phyloP scores from a whole-genome alignment of 805 yeast species.

The Barnettozyma sp. region DNA sequence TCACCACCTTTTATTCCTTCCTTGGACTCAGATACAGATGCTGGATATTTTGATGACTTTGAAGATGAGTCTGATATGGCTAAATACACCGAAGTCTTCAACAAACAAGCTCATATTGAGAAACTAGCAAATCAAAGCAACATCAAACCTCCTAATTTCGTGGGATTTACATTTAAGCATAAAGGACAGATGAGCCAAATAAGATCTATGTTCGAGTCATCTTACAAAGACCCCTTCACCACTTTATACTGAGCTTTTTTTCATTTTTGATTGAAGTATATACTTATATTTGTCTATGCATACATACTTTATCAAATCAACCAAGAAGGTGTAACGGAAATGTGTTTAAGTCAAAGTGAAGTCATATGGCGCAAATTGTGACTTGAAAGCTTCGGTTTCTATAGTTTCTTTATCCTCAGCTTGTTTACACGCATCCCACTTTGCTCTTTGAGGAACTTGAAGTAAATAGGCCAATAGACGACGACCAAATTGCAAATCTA shows the following conservation, averaged over 20 bases:
- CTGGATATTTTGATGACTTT: slow-evolving; percentile 97
- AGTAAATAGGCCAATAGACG: slow-evolving; percentile 63
- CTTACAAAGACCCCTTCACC: slow-evolving; percentile 23
- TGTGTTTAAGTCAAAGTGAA: slow-evolving; percentile 30
- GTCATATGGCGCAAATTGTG: slow-evolving; percentile 46
- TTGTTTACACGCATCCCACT: slow-evolving; percentile 77
- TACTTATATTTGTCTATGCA: neutral
- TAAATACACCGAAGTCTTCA: slow-evolving; percentile 93
- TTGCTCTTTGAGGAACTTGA: slow-evolving; percentile 51
- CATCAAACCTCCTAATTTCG: slow-evolving; percentile 61
- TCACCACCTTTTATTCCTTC: slow-evolving; percentile 97
- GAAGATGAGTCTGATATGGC: slow-evolving; percentile 96
- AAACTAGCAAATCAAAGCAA: slow-evolving; percentile 62
- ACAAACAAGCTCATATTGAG: slow-evolving; percentile 82
- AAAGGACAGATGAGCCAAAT: slow-evolving; percentile 31
- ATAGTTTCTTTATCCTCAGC: slow-evolving; percentile 49
- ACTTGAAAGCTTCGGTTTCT: slow-evolving; percentile 60
- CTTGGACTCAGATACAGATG: slow-evolving; percentile 93
- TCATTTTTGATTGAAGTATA: neutral
- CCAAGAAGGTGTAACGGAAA: neutral
- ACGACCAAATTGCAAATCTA: slow-evolving; percentile 83
- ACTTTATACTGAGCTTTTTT: slow-evolving; percentile 19
- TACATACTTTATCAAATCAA: neutral
- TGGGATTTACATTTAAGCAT: slow-evolving; percentile 95
- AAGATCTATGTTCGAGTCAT: slow-evolving; percentile 23